Base-by-base conservation (phyloP, 371 early-diverging fungal species). In the Basidiobolus meristosporus region DNA sequence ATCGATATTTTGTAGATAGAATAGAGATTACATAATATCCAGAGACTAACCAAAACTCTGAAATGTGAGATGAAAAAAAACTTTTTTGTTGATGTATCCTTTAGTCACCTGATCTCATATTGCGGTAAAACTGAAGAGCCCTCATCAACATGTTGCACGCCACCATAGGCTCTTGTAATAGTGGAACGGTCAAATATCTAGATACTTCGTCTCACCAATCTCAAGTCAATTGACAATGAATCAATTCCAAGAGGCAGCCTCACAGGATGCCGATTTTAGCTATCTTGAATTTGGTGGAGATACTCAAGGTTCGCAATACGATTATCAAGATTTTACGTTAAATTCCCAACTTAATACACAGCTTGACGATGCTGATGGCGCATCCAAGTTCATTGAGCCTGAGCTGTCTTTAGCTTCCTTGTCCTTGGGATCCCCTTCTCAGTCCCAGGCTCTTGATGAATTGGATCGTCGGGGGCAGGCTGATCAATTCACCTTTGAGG, bases 241-340 rank as follows among this genome's bases (percentile, higher is more conserved):
- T 43, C 66, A 39, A 17, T 38, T 61, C 33, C 59, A 59, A 50
- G 62, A 62, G 36, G 61, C 43, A 38, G 56, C 57, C 26, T 56
- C 54, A 23, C 66, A 62, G 45, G 66, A 65, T 48, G 66, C 16
- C 34, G 34, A 34, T 34, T 14, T 18, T 7, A 18, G 16, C 34
- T 16, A 18, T n/a, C 14, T 18, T 12, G 18, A 18, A 7, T 34
- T n/a, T 20, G 65, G 62, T 21, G 65, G 62, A 9, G 65, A 68
- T 38, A 65, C 68, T 1, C 68, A 68, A 38, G 60, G 65, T n/a
- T 70, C 73, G 18, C 73, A 75, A 40, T 75, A 70, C 41, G 70
- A 69, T 35, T 70, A 68, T 45, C 60, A 62, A 38, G 70, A 67
- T 41, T 51, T 50, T 42, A 45, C 57, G 9, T 38, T 43, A 26